phyloP scores from a whole-genome alignment of 345 rosid species.

The Syzygium jambos region DNA sequence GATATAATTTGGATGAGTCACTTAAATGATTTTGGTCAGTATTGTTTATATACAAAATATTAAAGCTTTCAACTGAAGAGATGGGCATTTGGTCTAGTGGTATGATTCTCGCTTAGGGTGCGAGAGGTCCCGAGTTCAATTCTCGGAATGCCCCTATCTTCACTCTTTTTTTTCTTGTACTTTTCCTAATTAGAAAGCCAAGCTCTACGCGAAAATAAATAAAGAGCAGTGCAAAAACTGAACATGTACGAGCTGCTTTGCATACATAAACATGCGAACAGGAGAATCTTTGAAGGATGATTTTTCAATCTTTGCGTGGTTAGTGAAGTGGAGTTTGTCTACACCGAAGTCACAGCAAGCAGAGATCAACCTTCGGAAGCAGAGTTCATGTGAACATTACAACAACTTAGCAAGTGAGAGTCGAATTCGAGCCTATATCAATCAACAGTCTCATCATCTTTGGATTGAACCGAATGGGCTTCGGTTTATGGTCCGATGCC shows the following conservation, averaged over 20 bases:
- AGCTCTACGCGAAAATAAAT: neutral
- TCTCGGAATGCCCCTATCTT: constrained; percentile 49
- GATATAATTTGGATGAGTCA: too few species aligned
- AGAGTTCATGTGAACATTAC: neutral
- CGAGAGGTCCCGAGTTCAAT: constrained; percentile 82
- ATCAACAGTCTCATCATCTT: neutral
- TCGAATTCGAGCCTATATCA: neutral
- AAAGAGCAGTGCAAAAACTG: neutral
- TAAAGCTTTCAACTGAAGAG: accelerated
- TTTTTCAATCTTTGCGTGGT: neutral
- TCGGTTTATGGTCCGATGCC: neutral
- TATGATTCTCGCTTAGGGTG: constrained; percentile 91
- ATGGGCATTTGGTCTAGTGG: constrained; percentile 86
- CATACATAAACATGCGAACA: neutral
- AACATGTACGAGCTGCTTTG: neutral
- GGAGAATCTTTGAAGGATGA: neutral
- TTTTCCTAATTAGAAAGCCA: neutral
- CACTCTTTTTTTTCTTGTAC: neutral
- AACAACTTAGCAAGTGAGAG: neutral
- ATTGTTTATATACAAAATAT: neutral
- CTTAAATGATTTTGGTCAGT: neutral
- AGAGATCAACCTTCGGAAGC: neutral
- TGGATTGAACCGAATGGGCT: neutral
- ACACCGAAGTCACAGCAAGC: neutral
- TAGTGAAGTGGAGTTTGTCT: neutral